A percentile compares a stretch with the other conserved stretches of the same genome.
phyloP scores from a whole-genome alignment of 2,329 filamentous ascomycete genomes.

The Penicillium hordei region DNA sequence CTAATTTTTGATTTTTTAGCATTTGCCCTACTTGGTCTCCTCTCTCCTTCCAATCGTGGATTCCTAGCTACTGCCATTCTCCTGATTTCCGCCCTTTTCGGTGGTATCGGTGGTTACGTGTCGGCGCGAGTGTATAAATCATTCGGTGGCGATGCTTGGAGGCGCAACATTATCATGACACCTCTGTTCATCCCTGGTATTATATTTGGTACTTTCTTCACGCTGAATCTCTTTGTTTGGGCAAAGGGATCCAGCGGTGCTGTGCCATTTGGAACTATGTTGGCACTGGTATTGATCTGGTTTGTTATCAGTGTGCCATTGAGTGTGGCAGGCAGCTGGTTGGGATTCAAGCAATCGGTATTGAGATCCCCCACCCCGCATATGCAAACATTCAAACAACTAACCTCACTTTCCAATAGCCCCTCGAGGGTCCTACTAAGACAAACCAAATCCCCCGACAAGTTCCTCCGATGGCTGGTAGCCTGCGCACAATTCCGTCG shows the following conservation, averaged over 20 bases:
- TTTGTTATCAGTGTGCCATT: slow-evolving; percentile 94
- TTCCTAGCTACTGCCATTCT: slow-evolving; percentile 92
- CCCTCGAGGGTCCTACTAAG: slow-evolving; percentile 76
- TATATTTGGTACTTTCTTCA: slow-evolving; percentile 85
- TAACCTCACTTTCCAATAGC: slow-evolving; percentile 33
- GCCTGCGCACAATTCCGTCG: slow-evolving; percentile 81
- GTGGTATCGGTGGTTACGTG: slow-evolving; percentile 87
- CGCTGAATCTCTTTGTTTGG: slow-evolving; percentile 95
- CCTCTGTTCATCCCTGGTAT: slow-evolving; percentile 81
- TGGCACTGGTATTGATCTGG: slow-evolving; percentile 91
- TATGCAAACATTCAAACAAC: not conserved
- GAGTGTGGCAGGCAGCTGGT: slow-evolving; percentile 85
- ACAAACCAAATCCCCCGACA: slow-evolving; percentile 98
- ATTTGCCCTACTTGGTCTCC: slow-evolving; percentile 89
- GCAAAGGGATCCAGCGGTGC: slow-evolving; percentile 87
- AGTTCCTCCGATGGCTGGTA: slow-evolving; percentile 80
- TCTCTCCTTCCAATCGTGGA: slow-evolving; percentile 93
- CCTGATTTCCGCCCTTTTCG: slow-evolving; percentile 87
- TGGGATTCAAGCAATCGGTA: slow-evolving; percentile 75
- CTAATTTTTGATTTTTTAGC: slow-evolving; percentile 39
- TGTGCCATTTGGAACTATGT: slow-evolving; percentile 95
- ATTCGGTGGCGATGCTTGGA: slow-evolving; percentile 90
- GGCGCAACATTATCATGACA: slow-evolving; percentile 85
- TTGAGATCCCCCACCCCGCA: not conserved
- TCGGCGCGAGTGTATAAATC: slow-evolving; percentile 92